Conservation (phyloP, 352 stramenopile genomes). For the Nothophytophthora sp. region DNA sequence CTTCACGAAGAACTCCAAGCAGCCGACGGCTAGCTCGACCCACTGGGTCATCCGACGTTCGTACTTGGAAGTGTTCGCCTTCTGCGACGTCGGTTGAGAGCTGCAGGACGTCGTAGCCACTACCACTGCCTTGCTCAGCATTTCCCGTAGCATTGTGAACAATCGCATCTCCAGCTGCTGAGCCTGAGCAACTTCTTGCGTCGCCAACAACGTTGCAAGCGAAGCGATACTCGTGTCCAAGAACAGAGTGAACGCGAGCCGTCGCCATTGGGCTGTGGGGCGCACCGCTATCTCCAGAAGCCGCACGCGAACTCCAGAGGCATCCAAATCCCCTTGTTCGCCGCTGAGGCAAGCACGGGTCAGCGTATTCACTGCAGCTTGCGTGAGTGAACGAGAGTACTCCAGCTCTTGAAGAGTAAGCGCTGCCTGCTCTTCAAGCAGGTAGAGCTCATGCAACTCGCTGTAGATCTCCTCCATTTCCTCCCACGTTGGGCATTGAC, state of each 20-base stretch:
- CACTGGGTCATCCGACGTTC: constrained; percentile 7
- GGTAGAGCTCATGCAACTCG: constrained; percentile 36
- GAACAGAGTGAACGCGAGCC: constrained; percentile 48
- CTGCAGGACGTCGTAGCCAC: constrained; percentile 26
- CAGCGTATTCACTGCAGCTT: constrained; percentile 22
- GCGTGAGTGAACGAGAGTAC: constrained; percentile 20
- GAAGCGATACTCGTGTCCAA: constrained; percentile 21
- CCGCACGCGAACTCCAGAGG: constrained; percentile 28
- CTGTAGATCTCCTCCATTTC: constrained; percentile 36
- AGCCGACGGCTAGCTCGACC: constrained; percentile 31
- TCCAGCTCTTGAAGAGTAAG: constrained; percentile 28
- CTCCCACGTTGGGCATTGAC: constrained; percentile 12
- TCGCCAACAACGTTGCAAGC: constrained; percentile 18
- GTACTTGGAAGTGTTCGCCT: neutral
- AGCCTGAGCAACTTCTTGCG: constrained; percentile 1
- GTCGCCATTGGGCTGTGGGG: constrained; percentile 26
- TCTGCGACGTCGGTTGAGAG: neutral
- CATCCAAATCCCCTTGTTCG: constrained; percentile 14
- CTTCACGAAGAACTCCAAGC: constrained; percentile 37
- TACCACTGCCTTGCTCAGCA: constrained; percentile 45
- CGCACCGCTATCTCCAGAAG: constrained; percentile 47
- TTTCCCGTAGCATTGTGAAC: constrained; percentile 48
- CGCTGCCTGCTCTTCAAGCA: neutral
- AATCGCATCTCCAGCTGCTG: constrained; percentile 26
- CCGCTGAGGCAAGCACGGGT: constrained; percentile 13